phyloP scores from a whole-genome alignment of 2,329 filamentous ascomycete species.

The Herpotrichia juniperi region DNA sequence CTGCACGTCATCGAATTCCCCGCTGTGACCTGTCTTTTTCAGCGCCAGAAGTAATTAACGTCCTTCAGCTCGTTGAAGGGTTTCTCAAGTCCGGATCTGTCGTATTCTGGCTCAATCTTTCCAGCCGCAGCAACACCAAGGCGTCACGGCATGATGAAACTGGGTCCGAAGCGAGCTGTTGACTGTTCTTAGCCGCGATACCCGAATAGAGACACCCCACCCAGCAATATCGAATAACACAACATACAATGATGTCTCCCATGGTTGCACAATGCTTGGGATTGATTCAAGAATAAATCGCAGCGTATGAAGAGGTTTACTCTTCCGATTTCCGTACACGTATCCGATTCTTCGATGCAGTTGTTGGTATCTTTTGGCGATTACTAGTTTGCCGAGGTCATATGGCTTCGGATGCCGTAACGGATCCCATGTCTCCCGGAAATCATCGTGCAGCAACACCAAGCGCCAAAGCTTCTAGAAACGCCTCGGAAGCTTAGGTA shows the following conservation, averaged over 20 bases:
- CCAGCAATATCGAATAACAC: neutral
- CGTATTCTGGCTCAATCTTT: neutral
- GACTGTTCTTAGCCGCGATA: neutral
- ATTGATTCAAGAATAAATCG: neutral
- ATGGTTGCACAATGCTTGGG: neutral
- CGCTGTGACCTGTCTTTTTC: neutral
- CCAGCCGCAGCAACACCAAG: neutral
- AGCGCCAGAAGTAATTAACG: neutral
- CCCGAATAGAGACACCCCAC: neutral
- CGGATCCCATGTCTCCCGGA: neutral
- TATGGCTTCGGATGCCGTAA: slow-evolving; percentile 1
- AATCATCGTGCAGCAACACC: neutral
- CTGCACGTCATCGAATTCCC: slow-evolving; percentile 1
- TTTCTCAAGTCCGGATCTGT: neutral
- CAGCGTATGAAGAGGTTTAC: neutral
- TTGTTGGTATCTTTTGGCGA: too few relatives aligned
- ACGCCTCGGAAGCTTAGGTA: neutral
- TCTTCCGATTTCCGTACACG: neutral
- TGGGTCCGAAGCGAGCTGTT: neutral
- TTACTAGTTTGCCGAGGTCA: neutral
- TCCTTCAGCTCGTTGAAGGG: neutral
- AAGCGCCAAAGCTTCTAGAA: neutral
- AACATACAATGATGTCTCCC: neutral
- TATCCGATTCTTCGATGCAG: too few relatives aligned
- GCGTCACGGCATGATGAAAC: neutral